phyloP scores from a whole-genome alignment of 768 basidiomycete species.

The Hydnum rufescens region DNA sequence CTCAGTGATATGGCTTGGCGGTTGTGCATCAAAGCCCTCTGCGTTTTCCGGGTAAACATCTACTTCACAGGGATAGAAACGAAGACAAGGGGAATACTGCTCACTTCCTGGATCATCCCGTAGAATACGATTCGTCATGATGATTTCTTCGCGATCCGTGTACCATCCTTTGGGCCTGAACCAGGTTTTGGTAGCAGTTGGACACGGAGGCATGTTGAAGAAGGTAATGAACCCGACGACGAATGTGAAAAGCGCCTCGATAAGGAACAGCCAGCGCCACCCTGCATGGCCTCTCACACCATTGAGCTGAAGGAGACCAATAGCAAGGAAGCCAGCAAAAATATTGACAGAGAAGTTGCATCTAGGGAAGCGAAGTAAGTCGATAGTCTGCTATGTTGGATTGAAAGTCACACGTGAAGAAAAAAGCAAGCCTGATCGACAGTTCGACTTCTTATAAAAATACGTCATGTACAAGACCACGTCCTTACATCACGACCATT shows the following conservation, averaged over 20 bases:
- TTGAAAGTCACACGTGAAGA: neutral
- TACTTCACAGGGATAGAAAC: constrained; percentile 44
- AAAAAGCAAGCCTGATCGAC: constrained; percentile 16
- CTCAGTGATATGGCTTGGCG: constrained; percentile 43
- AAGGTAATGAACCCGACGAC: too few species aligned
- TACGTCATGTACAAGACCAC: constrained; percentile 45
- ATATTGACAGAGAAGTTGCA: constrained; percentile 36
- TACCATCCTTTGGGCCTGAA: too few species aligned
- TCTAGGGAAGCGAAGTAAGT: constrained; percentile 41
- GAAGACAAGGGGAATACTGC: neutral
- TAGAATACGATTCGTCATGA: constrained; percentile 20
- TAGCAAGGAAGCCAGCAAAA: constrained; percentile 41
- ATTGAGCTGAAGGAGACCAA: constrained; percentile 35
- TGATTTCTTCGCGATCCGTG: constrained; percentile 39
- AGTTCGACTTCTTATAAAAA: constrained; percentile 40
- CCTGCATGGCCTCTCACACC: constrained; percentile 30
- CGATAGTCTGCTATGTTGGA: too few species aligned
- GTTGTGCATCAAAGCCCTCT: constrained; percentile 37
- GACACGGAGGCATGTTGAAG: too few species aligned
- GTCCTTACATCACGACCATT: too few species aligned
- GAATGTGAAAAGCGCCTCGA: constrained; percentile 32
- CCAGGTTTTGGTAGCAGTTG: constrained; percentile 44
- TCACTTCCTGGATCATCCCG: constrained; percentile 7
- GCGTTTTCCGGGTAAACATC: constrained; percentile 25
- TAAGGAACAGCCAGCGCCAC: constrained; percentile 31